Evolutionary conservation across 345 rosid species (phyloP).

Genomic region (Euphorbia pulcherrima): DNA sequence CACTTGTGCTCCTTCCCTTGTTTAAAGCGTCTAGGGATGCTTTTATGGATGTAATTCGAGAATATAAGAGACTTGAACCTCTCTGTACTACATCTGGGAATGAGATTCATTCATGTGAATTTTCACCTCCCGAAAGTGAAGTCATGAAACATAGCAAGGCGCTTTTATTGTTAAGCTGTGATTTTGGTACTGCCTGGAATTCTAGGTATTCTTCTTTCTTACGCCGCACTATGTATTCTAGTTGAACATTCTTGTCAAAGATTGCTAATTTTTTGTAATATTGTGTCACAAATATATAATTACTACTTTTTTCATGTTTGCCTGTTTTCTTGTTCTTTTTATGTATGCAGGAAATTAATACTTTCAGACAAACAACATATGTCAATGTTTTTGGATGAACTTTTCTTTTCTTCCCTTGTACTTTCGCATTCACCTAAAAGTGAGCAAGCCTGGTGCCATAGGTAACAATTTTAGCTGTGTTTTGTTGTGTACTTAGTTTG

Average conservation of each 20-base stretch:
- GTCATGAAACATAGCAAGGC: constrained; percentile 77
- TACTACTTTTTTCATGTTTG: constrained; percentile 7
- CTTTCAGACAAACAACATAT: constrained; percentile 43
- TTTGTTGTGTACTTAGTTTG: not conserved
- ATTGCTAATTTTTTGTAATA: not conserved
- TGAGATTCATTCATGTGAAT: constrained; percentile 6
- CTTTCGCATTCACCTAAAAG: constrained; percentile 85
- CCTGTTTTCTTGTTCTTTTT: not conserved
- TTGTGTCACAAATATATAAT: not conserved
- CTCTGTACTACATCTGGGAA: constrained; percentile 12
- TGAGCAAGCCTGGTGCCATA: constrained; percentile 92
- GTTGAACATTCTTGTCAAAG: too few relatives aligned
- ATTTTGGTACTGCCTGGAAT: constrained; percentile 89
- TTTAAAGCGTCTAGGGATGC: constrained; percentile 54
- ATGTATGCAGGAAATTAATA: constrained; percentile 54
- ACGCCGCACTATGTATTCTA: too few relatives aligned
- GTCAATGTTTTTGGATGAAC: constrained; percentile 53
- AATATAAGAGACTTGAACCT: constrained; percentile 31
- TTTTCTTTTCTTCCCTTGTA: constrained; percentile 62
- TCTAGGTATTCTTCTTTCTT: constrained; percentile 47
- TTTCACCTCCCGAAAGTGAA: constrained; percentile 30
- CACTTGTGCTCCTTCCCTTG: constrained; percentile 48
- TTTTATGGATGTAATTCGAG: constrained; percentile 41
- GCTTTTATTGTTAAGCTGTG: constrained; percentile 70
- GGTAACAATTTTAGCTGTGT: constrained; percentile 31